Evolutionary conservation across 768 basidiomycete genomes (phyloP), one percentile per base, ranked within the genome.

Genomic region (Lactarius psammicola): DNA sequence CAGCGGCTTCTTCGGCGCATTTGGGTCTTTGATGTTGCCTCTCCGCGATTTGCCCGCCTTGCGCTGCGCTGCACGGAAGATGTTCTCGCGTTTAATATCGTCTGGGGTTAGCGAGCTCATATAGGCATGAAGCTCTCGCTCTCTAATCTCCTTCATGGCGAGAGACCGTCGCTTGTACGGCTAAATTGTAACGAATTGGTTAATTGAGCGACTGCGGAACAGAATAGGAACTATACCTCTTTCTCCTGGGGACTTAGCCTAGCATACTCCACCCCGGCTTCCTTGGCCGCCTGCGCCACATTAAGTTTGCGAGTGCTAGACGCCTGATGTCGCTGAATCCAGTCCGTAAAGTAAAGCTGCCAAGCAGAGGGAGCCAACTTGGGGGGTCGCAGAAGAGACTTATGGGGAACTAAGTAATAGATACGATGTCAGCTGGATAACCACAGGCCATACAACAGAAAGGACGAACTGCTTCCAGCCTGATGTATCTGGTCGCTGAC

Each of bases 271-370:
- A 88, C 86, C 34, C 93, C 94, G 40, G 95, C 94, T 75, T 95
- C 94, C 76, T 95, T 95, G 67, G 95, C 94, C 44, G 93, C 92
- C 75, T 95, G 92, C 18, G 95, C 95, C 64, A 97, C 93, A 76
- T 97, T 96, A 40, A 96, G 84, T 78, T 96, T 96, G 72, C 92
- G 83, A 49, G 84, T 85, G 65, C 87, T 89, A 28, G 85, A 83
- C 65, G 87, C 86, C 76, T 92, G 90, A 75, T 92, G 89, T 72
- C 85, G 84, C 75, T 93, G 90, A 69, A 97, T 94, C 87, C 92
- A 95, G 74, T 96, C 93, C 28, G 94, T 94, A 75, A 97, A 96
- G 77, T 94, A 97, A 53, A 97, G 83, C 76, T 97, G 95, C 95
- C 95, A 97, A 62, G 94, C 92, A 3, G 93, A 95, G 4, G 92